Percentiles rank a stretch among this genome's conserved stretches.
Conservation (phyloP, 108 stramenopile genomes). For the Nitzschia sp. region DNA sequence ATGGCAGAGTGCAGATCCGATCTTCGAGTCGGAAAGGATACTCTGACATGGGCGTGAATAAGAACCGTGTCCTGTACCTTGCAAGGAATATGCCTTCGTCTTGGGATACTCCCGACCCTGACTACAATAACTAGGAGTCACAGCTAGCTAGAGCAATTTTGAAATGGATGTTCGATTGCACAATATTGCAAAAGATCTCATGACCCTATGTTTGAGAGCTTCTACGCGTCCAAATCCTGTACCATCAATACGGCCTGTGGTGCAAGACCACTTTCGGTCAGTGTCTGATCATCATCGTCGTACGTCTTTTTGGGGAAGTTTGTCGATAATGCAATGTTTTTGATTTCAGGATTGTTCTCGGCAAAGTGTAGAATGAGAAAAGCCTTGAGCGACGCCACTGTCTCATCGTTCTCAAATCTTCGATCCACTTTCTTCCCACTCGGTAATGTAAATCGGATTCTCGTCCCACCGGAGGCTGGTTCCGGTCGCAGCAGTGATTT, state of each 20-base stretch:
- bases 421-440: constrained; percentile 79
- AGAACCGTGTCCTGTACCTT: not conserved
- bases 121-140: no score
- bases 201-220: no score
- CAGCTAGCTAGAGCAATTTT: no score
- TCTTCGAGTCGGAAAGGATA: constrained; percentile 6
- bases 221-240: constrained; percentile 87
- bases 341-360: constrained; percentile 48
- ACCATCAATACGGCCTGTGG: constrained; percentile 88
- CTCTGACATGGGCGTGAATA: not conserved
- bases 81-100: not conserved
- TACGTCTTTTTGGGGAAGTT: constrained; percentile 75
- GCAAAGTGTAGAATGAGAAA: constrained; percentile 76
- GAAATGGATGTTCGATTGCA: no score
- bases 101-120: not conserved
- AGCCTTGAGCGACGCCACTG: constrained; percentile 57
- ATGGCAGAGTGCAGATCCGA: not conserved
- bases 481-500: constrained; percentile 37
- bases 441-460: constrained; percentile 74
- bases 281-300: constrained; percentile 40
- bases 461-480: constrained; percentile 34
- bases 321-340: constrained; percentile 64
- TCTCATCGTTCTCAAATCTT: constrained; percentile 63
- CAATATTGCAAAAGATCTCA: no score
- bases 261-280: constrained; percentile 68